Percentiles rank a stretch among this genome's conserved stretches.
phyloP scores from a whole-genome alignment of 495 filamentous ascomycete species.

The Antarctomyces pellizariae region DNA sequence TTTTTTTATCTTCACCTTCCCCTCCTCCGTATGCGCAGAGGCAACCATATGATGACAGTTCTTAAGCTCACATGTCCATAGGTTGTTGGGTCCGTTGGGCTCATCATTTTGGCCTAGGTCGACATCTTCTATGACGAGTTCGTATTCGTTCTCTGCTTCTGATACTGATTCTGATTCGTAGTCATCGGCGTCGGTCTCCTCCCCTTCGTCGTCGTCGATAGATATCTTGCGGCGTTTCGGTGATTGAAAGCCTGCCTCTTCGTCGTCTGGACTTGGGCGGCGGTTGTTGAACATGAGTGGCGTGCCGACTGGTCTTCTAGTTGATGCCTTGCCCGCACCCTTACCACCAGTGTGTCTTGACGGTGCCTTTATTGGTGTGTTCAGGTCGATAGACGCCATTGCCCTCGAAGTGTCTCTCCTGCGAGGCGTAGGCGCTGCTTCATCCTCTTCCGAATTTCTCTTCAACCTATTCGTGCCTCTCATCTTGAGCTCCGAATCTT shows the following conservation, averaged over 20 bases:
- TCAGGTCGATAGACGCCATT: constrained; percentile 11
- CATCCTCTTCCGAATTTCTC: too few relatives aligned
- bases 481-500: too few relatives aligned
- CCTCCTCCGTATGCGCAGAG: constrained; percentile 28
- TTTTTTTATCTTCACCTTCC: constrained; percentile 32
- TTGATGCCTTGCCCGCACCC: constrained; percentile 22
- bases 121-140: constrained; percentile 18
- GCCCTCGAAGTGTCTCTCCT: too few relatives aligned
- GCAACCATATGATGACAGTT: constrained; percentile 40
- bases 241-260: constrained; percentile 1
- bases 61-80: constrained; percentile 46
- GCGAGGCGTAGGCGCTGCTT: too few relatives aligned
- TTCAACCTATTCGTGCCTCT: too few relatives aligned
- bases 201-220: constrained; percentile 9
- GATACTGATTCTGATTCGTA: constrained; percentile 17
- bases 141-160: constrained; percentile 19
- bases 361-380: constrained; percentile 12
- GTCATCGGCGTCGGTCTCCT: constrained; percentile 15
- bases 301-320: constrained; percentile 12
- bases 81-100: constrained; percentile 30
- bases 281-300: not conserved
- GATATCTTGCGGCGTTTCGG: constrained; percentile 3
- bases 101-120: constrained; percentile 21
- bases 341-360: constrained; percentile 18
- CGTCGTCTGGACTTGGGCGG: not conserved